Evolutionary conservation across 768 basidiomycete genomes (phyloP).

Genomic region (Guyanaporus albipodus): DNA sequence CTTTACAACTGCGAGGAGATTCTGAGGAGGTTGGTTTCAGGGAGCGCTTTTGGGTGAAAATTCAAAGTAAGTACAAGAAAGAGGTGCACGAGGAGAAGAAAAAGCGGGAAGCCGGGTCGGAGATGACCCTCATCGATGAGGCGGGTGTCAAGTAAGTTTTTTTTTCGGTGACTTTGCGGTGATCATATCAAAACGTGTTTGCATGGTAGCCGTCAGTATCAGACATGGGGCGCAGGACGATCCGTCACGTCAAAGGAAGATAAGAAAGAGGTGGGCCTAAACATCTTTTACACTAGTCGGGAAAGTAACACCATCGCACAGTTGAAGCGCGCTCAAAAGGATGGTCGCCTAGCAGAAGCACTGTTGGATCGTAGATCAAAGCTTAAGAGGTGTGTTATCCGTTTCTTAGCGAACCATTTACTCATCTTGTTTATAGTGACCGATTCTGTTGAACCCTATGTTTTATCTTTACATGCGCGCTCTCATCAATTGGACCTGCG

Average conservation of each 20-base stretch:
- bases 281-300: conserved; percentile 1
- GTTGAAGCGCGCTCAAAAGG: conserved; percentile 76
- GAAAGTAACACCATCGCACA: conserved; percentile 27
- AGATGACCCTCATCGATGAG: conserved; percentile 62
- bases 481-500: conserved; percentile 17
- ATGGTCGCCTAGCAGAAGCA: conserved; percentile 77
- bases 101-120: conserved; percentile 54
- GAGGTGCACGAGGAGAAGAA: conserved; percentile 79
- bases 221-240: conserved; percentile 82
- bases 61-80: conserved; percentile 85
- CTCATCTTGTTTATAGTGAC: conserved; percentile 31
- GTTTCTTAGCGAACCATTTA: background rate
- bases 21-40: conserved; percentile 80
- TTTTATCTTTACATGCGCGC: conserved; percentile 2
- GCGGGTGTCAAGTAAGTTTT: conserved; percentile 63
- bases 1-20: conserved; percentile 75
- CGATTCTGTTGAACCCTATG: conserved; percentile 40
- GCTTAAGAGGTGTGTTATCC: conserved; percentile 64
- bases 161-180: conserved; percentile 1
- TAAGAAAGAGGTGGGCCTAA: conserved; percentile 58
- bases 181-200: conserved; percentile 2
- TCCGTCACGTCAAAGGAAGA: conserved; percentile 67
- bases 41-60: conserved; percentile 86
- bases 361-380: conserved; percentile 77
- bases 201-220: conserved; percentile 56